Percentiles rank a stretch among this genome's conserved stretches.
phyloP scores from a whole-genome alignment of 2,329 filamentous ascomycete genomes.

The Pseudogymnoascus sp. region DNA sequence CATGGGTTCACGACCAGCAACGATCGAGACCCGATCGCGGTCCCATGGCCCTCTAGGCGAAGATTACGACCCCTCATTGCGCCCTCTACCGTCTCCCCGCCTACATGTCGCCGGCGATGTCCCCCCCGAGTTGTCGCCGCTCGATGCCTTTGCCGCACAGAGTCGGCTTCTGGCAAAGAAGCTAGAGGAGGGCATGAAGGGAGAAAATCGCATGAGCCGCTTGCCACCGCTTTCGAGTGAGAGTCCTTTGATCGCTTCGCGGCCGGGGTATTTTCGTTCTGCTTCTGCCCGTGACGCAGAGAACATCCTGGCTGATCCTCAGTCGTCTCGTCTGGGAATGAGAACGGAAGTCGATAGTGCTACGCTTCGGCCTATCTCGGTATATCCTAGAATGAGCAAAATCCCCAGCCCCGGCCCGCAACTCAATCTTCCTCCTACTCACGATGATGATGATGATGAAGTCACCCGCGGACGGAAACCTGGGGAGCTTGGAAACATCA shows the following conservation, averaged over 20 bases:
- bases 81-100: slow-evolving; percentile 51
- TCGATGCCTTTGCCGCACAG: slow-evolving; percentile 91
- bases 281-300: slow-evolving; percentile 57
- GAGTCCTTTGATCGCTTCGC: slow-evolving; percentile 70
- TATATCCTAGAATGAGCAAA: slow-evolving; percentile 67
- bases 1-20: slow-evolving; percentile 26
- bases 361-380: slow-evolving; percentile 56
- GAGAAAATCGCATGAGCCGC: slow-evolving; percentile 74
- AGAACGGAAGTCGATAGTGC: slow-evolving; percentile 48
- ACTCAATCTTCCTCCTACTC: neutral
- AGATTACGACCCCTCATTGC: slow-evolving; percentile 19
- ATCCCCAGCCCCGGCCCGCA: slow-evolving; percentile 29
- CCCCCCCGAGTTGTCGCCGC: slow-evolving; percentile 82
- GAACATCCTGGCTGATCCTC: slow-evolving; percentile 29
- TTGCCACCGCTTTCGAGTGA: slow-evolving; percentile 76
- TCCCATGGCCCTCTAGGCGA: slow-evolving; percentile 22
- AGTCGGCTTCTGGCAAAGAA: slow-evolving; percentile 81
- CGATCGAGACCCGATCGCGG: slow-evolving; percentile 27
- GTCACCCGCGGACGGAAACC: neutral
- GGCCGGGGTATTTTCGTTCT: slow-evolving; percentile 75
- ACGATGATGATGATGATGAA: neutral
- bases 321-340: slow-evolving; percentile 39
- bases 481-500: neutral
- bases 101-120: slow-evolving; percentile 71
- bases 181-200: slow-evolving; percentile 69